Evolutionary conservation across 768 basidiomycete genomes (phyloP), one percentile per base, ranked within the genome.

Genomic region (Inosperma sp.): DNA sequence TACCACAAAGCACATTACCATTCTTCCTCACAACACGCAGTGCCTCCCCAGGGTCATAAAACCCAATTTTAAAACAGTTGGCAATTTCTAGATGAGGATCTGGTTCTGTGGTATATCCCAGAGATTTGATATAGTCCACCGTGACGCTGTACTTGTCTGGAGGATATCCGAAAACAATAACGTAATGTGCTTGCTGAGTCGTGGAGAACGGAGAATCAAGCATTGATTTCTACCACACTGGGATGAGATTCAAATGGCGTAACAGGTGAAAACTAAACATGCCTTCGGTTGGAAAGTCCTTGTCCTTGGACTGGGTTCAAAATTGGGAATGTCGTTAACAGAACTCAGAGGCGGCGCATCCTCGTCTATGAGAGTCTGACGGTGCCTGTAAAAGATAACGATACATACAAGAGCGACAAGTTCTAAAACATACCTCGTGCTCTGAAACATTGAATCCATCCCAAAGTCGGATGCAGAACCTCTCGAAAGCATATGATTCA

Each of bases 141-240:
- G 86, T 82, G 13, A 82, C 62, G 46, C 78, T 81, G 64, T 85
- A 87, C 60, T 83, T 83, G 65, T 92, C 87, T 26, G 81, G 72
- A 5, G 92, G 90, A 63, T 92, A 94, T n/a, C 92, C 92, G 54
- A 91, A 94, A 45, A 94, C 82, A 59, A 92, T 74, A 29, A 94
- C 73, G 59, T 84, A 85, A 23, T 78, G 63, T 3, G 78, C n/a
- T n/a, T n/a, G n/a, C n/a, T n/a, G n/a, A 17, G 52, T 50, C 8
- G 59, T 52, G 48, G 73, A 69, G 3, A 74, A 61, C 12, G 75
- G n/a, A n/a, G n/a, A 73, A 7, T 79, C 74, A 27, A 73, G 64
- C 4, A 68, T 61, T 2, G 75, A 64, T 50, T 62, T 64, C 77
- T 79, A 27, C 22, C 21, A 16, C 29, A 29, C 29, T 44, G 40